Evolutionary conservation across 2,329 filamentous ascomycete species (phyloP).

Genomic region (Gaeumannomyces sp.): DNA sequence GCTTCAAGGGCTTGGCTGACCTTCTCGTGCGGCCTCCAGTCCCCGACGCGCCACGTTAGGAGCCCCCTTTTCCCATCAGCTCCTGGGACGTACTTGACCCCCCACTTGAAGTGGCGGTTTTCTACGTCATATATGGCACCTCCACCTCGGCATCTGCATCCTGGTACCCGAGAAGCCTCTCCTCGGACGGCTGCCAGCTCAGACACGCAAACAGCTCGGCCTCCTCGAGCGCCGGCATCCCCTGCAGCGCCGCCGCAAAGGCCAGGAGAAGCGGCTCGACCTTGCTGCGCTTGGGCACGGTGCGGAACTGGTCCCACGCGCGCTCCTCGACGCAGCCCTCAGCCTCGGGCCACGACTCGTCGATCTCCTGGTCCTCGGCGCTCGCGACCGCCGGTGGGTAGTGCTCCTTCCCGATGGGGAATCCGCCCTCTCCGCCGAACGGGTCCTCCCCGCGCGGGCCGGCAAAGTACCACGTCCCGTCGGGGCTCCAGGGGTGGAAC

Average conservation of each 20-base stretch:
- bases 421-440: constrained; percentile 13
- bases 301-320: constrained; percentile 18
- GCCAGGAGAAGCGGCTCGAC: constrained; percentile 20
- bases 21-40: constrained; percentile 18
- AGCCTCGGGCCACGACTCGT: constrained; percentile 5
- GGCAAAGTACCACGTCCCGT: constrained; percentile 21
- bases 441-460: constrained; percentile 19
- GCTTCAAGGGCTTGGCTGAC: constrained; percentile 17
- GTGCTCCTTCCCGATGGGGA: constrained; percentile 17
- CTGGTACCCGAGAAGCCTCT: constrained; percentile 10
- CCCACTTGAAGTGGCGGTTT: neutral
- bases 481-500: constrained; percentile 17
- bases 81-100: neutral
- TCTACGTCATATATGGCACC: neutral
- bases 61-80: constrained; percentile 12
- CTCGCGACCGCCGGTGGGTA: constrained; percentile 16
- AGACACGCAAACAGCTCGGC: constrained; percentile 20
- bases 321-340: constrained; percentile 8
- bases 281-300: constrained; percentile 14
- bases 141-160: neutral
- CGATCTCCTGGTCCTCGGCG: constrained; percentile 16
- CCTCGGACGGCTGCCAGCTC: constrained; percentile 18
- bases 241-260: constrained; percentile 18
- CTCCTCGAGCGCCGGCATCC: constrained; percentile 19
- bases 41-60: constrained; percentile 21